Base-by-base conservation (phyloP, 2,329 filamentous ascomycete genomes). In the Teratosphaeria gauchensis region DNA sequence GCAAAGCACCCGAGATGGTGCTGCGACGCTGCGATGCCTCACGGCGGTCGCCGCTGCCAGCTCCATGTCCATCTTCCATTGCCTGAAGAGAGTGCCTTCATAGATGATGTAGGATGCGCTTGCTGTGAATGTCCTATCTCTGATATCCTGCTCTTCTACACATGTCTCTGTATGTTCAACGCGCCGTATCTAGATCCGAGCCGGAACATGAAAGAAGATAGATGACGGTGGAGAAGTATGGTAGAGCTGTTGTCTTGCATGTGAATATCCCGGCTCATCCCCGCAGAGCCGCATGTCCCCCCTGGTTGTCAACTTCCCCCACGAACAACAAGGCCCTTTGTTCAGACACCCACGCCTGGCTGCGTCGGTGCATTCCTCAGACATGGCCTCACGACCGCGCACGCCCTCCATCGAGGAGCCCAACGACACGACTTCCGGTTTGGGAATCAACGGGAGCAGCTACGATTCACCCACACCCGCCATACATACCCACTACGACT, bases 401-500 rank as follows among this genome's bases (percentile, higher is more conserved):
- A 59, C 58, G 12, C 56, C 58, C n/a, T 53, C 58, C 6, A 8
- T 28, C 35, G 38, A 60, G 28, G 58, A 51, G 24, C 19, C 48
- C 46, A 28, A 28, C 28, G 33, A 55, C 28, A 42, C 33, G 14
- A 28, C 55, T 1, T 33, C 58, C 31, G 60, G 60, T 4, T 52
- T 59, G 4, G 60, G 58, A 14, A 60, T 64, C 31, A 53, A 57
- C 14, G 51, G 32, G 24, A 56, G 32, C 55, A 53, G 53, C 19
- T 58, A 56, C 32, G 31, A 19, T 19, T 35, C 35, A 6, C 53
- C 58, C 11, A 58, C 65, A 8, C 66, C 68, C 5, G 62, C 61
- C 51, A 66, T 69, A 24, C 63, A 64, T 33, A 67, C 67, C 21
- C 63, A 69, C 53, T 60, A 67, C 59, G 68, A 71, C 62, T 69